These are phyloP conservation scores for Yamadazyma buinensis DNA, from an alignment of 1,139 yeast genomes.

Conservation along the genomic window DNA sequence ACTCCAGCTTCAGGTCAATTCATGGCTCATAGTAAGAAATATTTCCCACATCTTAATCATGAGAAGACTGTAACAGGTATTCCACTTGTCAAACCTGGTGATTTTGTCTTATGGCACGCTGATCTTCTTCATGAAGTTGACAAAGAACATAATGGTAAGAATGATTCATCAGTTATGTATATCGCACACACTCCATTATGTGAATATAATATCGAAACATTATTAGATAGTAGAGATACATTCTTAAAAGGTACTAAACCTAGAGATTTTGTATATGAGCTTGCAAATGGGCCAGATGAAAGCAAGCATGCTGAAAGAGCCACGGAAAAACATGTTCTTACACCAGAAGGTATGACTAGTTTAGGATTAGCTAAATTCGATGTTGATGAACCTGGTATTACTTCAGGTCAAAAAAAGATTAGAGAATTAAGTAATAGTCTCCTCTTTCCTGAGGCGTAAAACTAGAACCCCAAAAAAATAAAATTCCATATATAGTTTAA, in stretches of 20 bases:
- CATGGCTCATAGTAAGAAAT: slow-evolving; percentile 11
- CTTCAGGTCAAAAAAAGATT: slow-evolving; percentile 18
- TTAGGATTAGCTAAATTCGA: slow-evolving; percentile 21
- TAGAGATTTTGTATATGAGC: too few species aligned
- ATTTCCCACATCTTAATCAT: slow-evolving; percentile 27
- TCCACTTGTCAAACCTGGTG: slow-evolving; percentile 35
- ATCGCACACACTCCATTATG: slow-evolving; percentile 16
- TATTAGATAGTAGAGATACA: slow-evolving; percentile 1
- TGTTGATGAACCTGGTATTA: slow-evolving; percentile 13
- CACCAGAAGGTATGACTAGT: slow-evolving; percentile 19
- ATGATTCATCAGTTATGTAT: slow-evolving; percentile 35
- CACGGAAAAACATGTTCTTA: slow-evolving; percentile 12
- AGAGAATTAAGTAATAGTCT: slow-evolving; percentile 16
- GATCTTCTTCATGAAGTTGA: slow-evolving; percentile 47
- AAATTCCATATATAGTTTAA: too few species aligned
- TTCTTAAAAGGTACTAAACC: not conserved
- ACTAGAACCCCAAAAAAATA: too few species aligned
- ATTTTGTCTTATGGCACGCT: slow-evolving; percentile 48
- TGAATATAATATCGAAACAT: slow-evolving; percentile 9
- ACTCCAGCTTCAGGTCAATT: slow-evolving; percentile 19
- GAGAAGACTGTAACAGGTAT: slow-evolving; percentile 23
- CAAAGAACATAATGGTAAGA: slow-evolving; percentile 30
- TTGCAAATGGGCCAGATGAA: too few species aligned
- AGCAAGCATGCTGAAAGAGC: not conserved
- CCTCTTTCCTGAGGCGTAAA: too few species aligned